phyloP scores from a whole-genome alignment of 176 grass and related monocot genomes.

The Zea luxurians region DNA sequence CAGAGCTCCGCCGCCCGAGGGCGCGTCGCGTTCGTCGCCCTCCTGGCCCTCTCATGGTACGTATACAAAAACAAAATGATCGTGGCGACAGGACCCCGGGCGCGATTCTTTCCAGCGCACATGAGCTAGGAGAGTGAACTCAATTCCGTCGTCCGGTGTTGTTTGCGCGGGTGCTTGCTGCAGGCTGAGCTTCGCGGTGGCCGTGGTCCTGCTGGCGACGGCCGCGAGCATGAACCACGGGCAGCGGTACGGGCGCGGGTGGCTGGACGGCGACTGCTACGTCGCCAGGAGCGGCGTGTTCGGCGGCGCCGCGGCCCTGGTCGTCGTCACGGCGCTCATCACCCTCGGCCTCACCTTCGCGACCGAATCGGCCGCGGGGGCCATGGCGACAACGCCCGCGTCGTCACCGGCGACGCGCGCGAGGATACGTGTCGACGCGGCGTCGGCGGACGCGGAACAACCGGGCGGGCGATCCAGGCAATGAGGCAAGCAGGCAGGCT shows the following conservation, averaged over 20 bases:
- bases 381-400: neutral
- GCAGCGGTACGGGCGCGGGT: constrained; percentile 78
- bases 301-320: constrained; percentile 51
- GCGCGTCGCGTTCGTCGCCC: constrained; percentile 38
- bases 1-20: neutral
- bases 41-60: constrained; percentile 70
- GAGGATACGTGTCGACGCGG: constrained; percentile 7
- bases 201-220: constrained; percentile 48
- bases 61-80: neutral
- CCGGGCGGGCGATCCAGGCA: constrained; percentile 42
- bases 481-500: constrained; percentile 11
- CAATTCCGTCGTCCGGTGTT: neutral
- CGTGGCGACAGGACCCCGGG: neutral
- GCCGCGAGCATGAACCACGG: constrained; percentile 86
- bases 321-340: constrained; percentile 42
- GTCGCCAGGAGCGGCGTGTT: constrained; percentile 66
- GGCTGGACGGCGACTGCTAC: constrained; percentile 97
- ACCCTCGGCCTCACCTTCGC: constrained; percentile 49
- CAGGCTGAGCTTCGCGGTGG: constrained; percentile 70
- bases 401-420: neutral
- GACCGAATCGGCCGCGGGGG: neutral
- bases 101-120: too few relatives aligned
- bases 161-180: neutral
- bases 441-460: constrained; percentile 5
- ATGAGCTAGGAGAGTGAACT: neutral